These are phyloP conservation scores for Yarrowia galli DNA, from an alignment of 1,139 yeast species.

Conservation along the genomic window DNA sequence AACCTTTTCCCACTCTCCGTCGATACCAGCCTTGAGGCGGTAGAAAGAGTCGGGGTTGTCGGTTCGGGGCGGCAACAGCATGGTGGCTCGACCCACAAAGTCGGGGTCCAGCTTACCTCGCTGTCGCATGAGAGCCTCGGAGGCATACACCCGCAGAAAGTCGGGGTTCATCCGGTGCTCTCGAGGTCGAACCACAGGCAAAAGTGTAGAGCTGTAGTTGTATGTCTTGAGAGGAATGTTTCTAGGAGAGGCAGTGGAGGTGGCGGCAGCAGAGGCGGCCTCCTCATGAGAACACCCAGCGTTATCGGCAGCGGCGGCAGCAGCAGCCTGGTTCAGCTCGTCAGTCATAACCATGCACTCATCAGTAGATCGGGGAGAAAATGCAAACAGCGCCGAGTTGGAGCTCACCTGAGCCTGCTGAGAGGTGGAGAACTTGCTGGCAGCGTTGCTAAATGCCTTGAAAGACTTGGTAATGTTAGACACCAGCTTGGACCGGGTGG, in stretches of 20 bases:
- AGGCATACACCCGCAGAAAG: conserved; percentile 51
- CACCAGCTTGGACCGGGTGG: conserved; percentile 42
- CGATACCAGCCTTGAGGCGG: conserved; percentile 42
- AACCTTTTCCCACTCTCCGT: conserved; percentile 43
- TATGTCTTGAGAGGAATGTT: conserved; percentile 48
- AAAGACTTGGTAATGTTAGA: conserved; percentile 46
- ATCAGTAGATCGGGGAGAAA: conserved; percentile 48
- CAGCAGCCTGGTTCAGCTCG: conserved; percentile 16
- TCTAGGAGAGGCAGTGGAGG: conserved; percentile 38
- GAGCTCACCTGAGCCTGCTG: conserved; percentile 44
- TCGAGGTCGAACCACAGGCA: conserved; percentile 48
- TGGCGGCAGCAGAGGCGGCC: conserved; percentile 17
- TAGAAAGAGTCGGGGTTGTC: conserved; percentile 44
- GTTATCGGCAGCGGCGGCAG: conserved; percentile 30
- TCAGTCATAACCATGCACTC: conserved; percentile 45
- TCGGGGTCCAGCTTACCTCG: conserved; percentile 50
- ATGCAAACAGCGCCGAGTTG: conserved; percentile 44
- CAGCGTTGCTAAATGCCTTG: conserved; percentile 46
- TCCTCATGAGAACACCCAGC: conserved; percentile 14
- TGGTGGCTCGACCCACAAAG: conserved; percentile 44
- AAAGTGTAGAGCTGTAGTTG: conserved; percentile 47
- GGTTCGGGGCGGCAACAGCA: conserved; percentile 50
- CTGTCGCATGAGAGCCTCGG: conserved; percentile 50
- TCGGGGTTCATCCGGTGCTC: conserved; percentile 51
- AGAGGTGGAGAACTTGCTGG: conserved; percentile 45